Evolutionary conservation across 495 filamentous ascomycete genomes (phyloP).

Genomic region (Trichoderma erinaceum): DNA sequence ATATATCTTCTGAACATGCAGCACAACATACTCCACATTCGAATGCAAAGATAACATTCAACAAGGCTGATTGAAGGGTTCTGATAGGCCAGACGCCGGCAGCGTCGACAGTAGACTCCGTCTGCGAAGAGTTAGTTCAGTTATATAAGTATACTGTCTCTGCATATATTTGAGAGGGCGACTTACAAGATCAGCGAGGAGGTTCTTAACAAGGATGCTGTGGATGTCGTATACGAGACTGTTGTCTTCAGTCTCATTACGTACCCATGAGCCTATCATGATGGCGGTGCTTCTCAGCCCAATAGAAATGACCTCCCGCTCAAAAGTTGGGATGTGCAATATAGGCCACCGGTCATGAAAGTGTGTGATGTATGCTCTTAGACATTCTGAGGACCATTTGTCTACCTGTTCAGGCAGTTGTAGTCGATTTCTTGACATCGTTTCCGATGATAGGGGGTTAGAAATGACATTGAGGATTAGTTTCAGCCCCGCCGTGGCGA

Average conservation of each 20-base stretch:
- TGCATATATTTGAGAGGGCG: neutral
- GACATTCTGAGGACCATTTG: slow-evolving; percentile 15
- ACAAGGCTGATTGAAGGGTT: neutral
- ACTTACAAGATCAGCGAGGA: slow-evolving; percentile 17
- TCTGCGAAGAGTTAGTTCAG: neutral
- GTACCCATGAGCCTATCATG: slow-evolving; percentile 18
- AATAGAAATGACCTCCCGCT: slow-evolving; percentile 7
- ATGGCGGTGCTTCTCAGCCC: neutral
- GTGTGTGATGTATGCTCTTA: slow-evolving; percentile 5
- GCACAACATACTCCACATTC: slow-evolving; percentile 9
- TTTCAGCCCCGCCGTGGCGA: neutral
- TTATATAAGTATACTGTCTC: neutral
- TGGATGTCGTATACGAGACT: slow-evolving; percentile 1
- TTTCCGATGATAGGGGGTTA: neutral
- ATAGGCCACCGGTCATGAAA: slow-evolving; percentile 19
- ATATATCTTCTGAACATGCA: neutral
- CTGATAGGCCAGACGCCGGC: neutral
- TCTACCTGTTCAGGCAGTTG: neutral
- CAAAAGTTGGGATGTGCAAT: slow-evolving; percentile 8
- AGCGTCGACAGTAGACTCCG: neutral
- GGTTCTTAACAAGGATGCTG: slow-evolving; percentile 2
- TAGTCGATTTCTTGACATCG: neutral
- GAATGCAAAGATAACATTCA: slow-evolving; percentile 15
- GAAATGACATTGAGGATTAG: slow-evolving; percentile 8
- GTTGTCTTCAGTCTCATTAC: neutral